Evolutionary conservation across 306 rosid species (phyloP), one percentile per base, ranked within the genome.

Genomic region (Betula pendula): DNA sequence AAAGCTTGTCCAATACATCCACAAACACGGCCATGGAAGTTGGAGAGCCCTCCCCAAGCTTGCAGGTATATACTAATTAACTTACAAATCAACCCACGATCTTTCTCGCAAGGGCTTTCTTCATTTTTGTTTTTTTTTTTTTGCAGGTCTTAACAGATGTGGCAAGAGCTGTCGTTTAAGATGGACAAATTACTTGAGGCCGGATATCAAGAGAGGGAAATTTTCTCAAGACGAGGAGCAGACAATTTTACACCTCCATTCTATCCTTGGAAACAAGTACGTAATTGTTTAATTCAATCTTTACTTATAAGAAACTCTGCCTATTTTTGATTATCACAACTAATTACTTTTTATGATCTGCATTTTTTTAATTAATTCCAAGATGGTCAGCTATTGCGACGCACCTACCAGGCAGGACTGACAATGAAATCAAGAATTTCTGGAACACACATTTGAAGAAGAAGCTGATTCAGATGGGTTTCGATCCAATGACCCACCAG

Each of bases 331-430:
- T 71, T 6, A 15, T 33, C 14, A 10, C 33, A 3, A 27, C 69
- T 76, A n/a, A n/a, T n/a, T 4, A 69, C 47, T 22, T 27, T 5
- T 38, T 4, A 29, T 6, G 35, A 17, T 8, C 22, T 75, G 11
- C 4, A 16, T 27, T 66, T 45, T 3, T 62, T 63, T 74, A n/a
- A n/a, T n/a, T n/a, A n/a, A n/a, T n/a, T n/a, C n/a, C 33, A n/a
- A 92, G 96, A 80, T 92, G 97, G 96, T 92, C 97, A 31, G 88
- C 96, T 60, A 92, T 92, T 75, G 96, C 97, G 31, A 84, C 92
- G 42, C 93, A 88, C 49, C 88, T 92, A 59, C 91, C 92, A 0
- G 97, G 97, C 2, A 87, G 97, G 49, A 92, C 97, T 0, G 97
- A 90, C 74, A 92, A 92, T 29, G 97, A 92, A 77, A 90, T 92